These are phyloP conservation scores for Ophiostoma tasmaniense DNA, from an alignment of 2,329 filamentous ascomycete species.

Conservation along the genomic window DNA sequence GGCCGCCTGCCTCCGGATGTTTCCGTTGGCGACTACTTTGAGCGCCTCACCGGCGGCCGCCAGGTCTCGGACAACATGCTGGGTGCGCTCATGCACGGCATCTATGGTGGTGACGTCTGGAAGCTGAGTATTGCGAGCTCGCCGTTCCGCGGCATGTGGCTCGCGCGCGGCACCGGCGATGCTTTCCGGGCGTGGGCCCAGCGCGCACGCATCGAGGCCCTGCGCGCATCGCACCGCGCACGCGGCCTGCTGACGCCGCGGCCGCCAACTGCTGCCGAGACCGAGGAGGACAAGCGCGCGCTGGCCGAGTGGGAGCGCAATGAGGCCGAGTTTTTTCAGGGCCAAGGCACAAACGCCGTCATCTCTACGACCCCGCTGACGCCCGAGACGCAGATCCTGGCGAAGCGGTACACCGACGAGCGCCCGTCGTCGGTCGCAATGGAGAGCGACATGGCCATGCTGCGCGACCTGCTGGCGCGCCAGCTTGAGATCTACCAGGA, in stretches of 20 bases:
- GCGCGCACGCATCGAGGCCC: not conserved
- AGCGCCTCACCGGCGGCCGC: slow-evolving; percentile 40
- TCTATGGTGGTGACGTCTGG: slow-evolving; percentile 84
- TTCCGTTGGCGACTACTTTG: slow-evolving; percentile 61
- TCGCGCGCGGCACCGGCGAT: slow-evolving; percentile 7
- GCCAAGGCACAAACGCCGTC: not conserved
- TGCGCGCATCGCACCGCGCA: not conserved
- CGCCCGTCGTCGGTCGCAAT: not conserved
- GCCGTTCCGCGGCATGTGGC: slow-evolving; percentile 17
- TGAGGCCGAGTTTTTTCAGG: not conserved
- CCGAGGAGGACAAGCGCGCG: not conserved
- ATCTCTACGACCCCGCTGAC: slow-evolving; percentile 3
- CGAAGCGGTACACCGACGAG: not conserved
- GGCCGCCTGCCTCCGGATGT: slow-evolving; percentile 47
- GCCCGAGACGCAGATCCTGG: slow-evolving; percentile 3
- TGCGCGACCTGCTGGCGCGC: slow-evolving; percentile 13
- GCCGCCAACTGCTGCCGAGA: not conserved
- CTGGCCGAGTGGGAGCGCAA: not conserved
- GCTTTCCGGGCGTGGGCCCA: not conserved
- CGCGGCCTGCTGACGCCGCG: not conserved
- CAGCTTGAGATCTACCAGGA: not conserved
- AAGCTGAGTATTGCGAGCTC: slow-evolving; percentile 53
- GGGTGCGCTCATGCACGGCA: slow-evolving; percentile 74
- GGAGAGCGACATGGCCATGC: slow-evolving; percentile 15
- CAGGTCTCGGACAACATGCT: slow-evolving; percentile 60